phyloP scores from a whole-genome alignment of 345 rosid species.

The Lepidium didymum region DNA sequence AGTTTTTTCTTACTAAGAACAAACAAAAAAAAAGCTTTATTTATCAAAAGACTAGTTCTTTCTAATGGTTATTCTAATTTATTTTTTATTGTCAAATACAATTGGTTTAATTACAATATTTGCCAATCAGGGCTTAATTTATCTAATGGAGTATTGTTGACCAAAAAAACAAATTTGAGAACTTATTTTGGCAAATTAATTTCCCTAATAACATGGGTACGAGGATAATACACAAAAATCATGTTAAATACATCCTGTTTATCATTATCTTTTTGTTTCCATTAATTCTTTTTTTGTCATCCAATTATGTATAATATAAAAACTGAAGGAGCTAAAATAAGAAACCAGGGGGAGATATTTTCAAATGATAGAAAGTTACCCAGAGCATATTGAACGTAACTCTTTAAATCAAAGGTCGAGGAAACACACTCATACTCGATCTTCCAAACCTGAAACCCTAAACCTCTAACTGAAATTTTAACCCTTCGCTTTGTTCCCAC shows the following conservation, averaged over 20 bases:
- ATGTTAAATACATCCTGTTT: background rate
- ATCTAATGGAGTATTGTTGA: too few relatives aligned
- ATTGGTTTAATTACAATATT: too few relatives aligned
- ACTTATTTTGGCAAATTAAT: too few relatives aligned
- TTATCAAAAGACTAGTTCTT: too few relatives aligned
- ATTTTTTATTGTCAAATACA: too few relatives aligned
- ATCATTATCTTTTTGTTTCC: background rate
- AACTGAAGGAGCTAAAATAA: background rate
- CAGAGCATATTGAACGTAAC: slow-evolving; percentile 9
- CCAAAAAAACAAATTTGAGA: too few relatives aligned
- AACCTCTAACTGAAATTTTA: background rate
- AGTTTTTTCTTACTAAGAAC: too few relatives aligned
- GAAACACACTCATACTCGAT: background rate
- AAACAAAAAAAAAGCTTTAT: too few relatives aligned
- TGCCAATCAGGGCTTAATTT: too few relatives aligned
- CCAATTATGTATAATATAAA: background rate
- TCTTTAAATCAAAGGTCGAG: background rate
- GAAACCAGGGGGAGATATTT: background rate
- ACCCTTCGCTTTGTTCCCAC: background rate
- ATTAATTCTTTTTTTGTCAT: background rate
- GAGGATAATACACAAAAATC: too few relatives aligned
- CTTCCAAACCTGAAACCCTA: slow-evolving; percentile 4
- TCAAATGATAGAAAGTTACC: background rate
- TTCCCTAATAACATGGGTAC: too few relatives aligned
- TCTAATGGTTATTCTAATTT: too few relatives aligned